A percentile compares a stretch with the other conserved stretches of the same genome.
Evolutionary conservation across 1,284 basidiomycete species (phyloP).

Genomic region (Wallemia hederae): DNA sequence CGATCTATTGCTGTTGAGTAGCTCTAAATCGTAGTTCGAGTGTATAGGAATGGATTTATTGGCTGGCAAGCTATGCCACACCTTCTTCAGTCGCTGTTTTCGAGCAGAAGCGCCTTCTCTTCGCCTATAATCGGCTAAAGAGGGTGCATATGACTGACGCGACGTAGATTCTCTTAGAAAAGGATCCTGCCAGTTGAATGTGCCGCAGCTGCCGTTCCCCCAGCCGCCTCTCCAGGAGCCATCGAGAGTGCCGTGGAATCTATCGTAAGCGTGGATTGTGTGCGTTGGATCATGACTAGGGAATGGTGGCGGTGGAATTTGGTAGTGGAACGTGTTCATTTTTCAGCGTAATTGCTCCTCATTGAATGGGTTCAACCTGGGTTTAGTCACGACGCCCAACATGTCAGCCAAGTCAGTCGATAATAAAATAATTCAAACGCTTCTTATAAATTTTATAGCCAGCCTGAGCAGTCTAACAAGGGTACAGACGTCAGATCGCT

Average conservation of each 20-base stretch:
- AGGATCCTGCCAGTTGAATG: background rate
- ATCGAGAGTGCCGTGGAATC: background rate
- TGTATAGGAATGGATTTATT: background rate
- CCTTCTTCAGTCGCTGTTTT: background rate
- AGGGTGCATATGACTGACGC: background rate
- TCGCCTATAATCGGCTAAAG: background rate
- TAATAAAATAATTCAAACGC: background rate
- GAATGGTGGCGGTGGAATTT: background rate
- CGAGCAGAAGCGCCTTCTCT: background rate
- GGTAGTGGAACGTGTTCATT: background rate
- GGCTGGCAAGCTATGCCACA: background rate
- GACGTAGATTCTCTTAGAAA: background rate
- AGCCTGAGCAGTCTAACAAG: background rate
- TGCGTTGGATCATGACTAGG: background rate
- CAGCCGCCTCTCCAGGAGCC: background rate
- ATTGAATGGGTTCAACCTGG: too few relatives aligned
- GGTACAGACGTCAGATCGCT: constrained; percentile 15
- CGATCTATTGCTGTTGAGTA: background rate
- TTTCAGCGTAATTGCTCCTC: background rate
- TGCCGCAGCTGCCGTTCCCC: background rate
- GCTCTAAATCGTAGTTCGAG: background rate
- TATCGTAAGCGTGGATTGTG: background rate
- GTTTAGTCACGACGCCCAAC: too few relatives aligned
- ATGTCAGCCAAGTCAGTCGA: too few relatives aligned
- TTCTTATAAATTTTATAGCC: background rate